phyloP scores from a whole-genome alignment of 352 stramenopile species.

The Globisporangium emineosum region DNA sequence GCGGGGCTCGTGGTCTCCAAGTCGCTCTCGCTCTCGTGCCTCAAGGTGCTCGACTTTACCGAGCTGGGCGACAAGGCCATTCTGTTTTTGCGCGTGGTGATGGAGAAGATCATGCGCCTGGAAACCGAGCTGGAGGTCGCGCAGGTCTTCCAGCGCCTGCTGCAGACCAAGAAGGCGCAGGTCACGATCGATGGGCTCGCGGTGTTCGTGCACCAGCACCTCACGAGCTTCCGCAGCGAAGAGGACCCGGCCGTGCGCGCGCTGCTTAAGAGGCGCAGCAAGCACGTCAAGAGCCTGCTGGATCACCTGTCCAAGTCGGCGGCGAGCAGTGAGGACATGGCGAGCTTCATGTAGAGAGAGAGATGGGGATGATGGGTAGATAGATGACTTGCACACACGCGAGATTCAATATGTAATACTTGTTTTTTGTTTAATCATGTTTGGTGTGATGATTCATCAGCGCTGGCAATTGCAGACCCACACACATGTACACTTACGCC shows the following conservation, averaged over 20 bases:
- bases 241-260: conserved; percentile 31
- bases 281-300: conserved; percentile 63
- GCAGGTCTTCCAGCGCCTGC: conserved; percentile 67
- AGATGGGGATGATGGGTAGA: not conserved
- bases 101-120: conserved; percentile 70
- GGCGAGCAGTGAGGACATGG: conserved; percentile 36
- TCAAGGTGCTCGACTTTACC: conserved; percentile 94
- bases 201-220: conserved; percentile 79
- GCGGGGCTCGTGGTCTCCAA: conserved; percentile 66
- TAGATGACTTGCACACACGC: not conserved
- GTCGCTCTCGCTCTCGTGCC: conserved; percentile 72
- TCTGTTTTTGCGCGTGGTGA: conserved; percentile 87
- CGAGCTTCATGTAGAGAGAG: conserved; percentile 44
- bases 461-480: not conserved
- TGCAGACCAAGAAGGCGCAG: conserved; percentile 79
- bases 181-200: conserved; percentile 75
- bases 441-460: not conserved
- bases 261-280: conserved; percentile 59
- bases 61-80: conserved; percentile 81
- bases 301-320: conserved; percentile 67
- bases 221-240: conserved; percentile 57
- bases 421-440: not conserved
- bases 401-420: conserved; percentile 5
- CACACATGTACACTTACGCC: not conserved
- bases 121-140: conserved; percentile 65